Conservation (phyloP, 2,329 filamentous ascomycete species). For the Alternaria consortialis region DNA sequence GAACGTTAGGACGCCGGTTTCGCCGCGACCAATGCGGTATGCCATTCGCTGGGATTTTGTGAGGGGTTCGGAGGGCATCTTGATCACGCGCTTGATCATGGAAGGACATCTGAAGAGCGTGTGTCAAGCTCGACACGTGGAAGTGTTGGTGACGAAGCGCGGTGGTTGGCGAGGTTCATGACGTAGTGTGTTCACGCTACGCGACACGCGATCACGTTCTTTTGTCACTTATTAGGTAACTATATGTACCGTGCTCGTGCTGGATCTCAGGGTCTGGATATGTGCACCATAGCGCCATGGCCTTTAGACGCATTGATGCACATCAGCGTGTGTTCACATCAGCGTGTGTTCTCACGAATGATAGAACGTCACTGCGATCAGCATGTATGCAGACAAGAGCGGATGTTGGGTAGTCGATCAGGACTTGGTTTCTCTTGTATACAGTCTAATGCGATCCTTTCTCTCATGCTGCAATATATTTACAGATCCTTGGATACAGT, state of each 20-base stretch:
- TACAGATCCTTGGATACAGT: constrained; percentile 1
- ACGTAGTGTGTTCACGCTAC: constrained; percentile 30
- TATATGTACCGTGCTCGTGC: neutral
- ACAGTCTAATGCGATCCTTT: constrained; percentile 1
- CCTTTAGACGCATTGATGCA: neutral
- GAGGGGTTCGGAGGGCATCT: constrained; percentile 24
- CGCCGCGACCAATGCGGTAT: constrained; percentile 68
- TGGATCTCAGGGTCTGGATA: neutral
- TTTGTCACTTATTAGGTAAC: neutral
- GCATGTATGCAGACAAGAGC: neutral
- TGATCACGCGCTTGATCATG: neutral
- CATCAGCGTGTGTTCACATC: no score
- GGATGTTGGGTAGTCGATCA: neutral
- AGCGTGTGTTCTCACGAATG: neutral
- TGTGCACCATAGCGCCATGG: neutral
- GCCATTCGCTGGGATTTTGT: constrained; percentile 54
- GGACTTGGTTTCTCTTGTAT: constrained; percentile 4
- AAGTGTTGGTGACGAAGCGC: neutral
- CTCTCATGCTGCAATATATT: neutral
- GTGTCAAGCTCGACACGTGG: neutral
- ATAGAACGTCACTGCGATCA: neutral
- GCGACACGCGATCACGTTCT: constrained; percentile 26
- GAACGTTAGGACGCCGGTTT: constrained; percentile 68
- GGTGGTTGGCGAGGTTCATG: constrained; percentile 19
- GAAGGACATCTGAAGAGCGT: neutral